Percentiles rank a stretch among this genome's conserved stretches.
phyloP scores from a whole-genome alignment of 73 alveolate genomes.

The Effrenium voratum region DNA sequence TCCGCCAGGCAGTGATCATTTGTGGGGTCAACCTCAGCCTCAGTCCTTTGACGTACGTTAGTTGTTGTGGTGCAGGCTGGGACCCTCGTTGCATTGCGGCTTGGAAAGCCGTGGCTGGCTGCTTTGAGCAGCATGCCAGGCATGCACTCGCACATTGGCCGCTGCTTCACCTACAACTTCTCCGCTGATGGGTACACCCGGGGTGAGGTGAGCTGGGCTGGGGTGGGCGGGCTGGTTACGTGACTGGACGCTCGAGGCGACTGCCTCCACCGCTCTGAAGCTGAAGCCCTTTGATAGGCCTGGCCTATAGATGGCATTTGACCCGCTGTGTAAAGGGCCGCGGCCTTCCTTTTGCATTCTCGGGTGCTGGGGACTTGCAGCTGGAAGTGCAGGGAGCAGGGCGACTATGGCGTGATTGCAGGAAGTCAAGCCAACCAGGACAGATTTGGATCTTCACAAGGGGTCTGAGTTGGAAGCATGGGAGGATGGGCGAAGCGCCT shows the following conservation, averaged over 20 bases:
- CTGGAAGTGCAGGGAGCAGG: slow-evolving; percentile 79
- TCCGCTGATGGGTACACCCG: slow-evolving; percentile 92
- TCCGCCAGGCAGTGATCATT: slow-evolving; percentile 56
- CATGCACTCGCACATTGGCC: slow-evolving; percentile 91
- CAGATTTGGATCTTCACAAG: background rate
- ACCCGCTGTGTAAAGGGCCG: background rate
- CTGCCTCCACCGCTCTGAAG: slow-evolving; percentile 76
- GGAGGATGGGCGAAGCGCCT: slow-evolving; percentile 93
- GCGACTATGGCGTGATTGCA: slow-evolving; percentile 72
- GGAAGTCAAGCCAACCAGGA: slow-evolving; percentile 93
- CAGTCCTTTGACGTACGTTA: slow-evolving; percentile 58
- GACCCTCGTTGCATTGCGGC: background rate
- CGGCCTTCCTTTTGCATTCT: background rate
- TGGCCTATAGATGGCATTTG: background rate
- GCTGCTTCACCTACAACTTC: slow-evolving; percentile 88
- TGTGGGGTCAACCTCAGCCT: slow-evolving; percentile 93
- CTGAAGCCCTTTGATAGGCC: slow-evolving; percentile 86
- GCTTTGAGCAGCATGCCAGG: too few species aligned
- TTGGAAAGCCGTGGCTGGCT: too few species aligned
- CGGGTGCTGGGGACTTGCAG: background rate
- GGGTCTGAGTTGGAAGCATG: background rate
- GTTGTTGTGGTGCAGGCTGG: slow-evolving; percentile 91
- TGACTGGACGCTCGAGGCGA: slow-evolving; percentile 9
- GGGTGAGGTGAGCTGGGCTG: slow-evolving; percentile 27
- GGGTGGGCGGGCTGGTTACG: background rate